Evolutionary conservation across 345 rosid species (phyloP).

Genomic region (Populus davidiana): DNA sequence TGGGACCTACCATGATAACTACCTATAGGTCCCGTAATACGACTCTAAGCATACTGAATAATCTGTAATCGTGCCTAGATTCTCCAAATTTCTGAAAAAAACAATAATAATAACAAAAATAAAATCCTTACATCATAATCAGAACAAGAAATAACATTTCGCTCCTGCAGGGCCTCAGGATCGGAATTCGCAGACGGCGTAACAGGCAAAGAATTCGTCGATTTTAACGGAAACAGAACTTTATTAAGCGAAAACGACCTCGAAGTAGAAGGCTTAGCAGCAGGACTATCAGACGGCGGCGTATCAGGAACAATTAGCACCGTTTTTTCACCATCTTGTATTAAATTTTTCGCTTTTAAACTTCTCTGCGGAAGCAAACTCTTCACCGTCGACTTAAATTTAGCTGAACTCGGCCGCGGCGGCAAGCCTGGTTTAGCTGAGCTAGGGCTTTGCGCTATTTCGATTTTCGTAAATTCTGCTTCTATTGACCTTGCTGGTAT

Average conservation of each 20-base stretch:
- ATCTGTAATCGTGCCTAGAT: not conserved
- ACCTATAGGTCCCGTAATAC: too few species aligned
- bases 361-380: constrained; percentile 45
- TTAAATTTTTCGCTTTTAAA: constrained; percentile 29
- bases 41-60: not conserved
- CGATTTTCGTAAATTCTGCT: constrained; percentile 26
- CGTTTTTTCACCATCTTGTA: constrained; percentile 37
- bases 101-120: not conserved
- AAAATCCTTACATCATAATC: constrained; percentile 24
- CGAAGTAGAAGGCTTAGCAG: constrained; percentile 38
- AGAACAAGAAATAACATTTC: constrained; percentile 12
- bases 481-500: constrained; percentile 39
- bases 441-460: constrained; percentile 37
- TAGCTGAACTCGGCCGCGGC: constrained; percentile 50
- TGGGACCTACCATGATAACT: too few species aligned
- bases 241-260: constrained; percentile 48
- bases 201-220: constrained; percentile 40
- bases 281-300: constrained; percentile 32
- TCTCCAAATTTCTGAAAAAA: not conserved
- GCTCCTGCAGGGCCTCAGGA: constrained; percentile 24
- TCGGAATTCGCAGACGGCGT: constrained; percentile 37
- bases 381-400: constrained; percentile 37
- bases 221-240: constrained; percentile 38
- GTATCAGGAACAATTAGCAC: constrained; percentile 40
- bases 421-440: constrained; percentile 39